Evolutionary conservation across 257 asterid genomes (phyloP).

Genomic region (Verbena officinalis): DNA sequence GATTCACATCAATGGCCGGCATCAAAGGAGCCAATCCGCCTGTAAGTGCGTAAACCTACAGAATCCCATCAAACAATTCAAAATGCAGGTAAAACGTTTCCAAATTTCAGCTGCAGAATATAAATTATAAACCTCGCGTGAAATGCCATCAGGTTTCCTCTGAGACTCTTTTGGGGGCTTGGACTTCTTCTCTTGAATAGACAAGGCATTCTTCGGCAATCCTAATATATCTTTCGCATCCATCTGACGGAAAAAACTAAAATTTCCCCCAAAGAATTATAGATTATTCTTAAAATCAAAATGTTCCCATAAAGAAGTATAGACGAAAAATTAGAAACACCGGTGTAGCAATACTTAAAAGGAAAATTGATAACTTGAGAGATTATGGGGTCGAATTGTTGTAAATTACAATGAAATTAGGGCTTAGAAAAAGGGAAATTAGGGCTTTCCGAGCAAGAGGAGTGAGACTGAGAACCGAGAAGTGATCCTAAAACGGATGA

Average conservation of each 20-base stretch:
- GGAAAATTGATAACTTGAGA: neutral
- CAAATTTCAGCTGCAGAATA: neutral
- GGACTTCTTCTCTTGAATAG: slow-evolving; percentile 73
- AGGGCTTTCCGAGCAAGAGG: slow-evolving; percentile 27
- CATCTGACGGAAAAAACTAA: slow-evolving; percentile 39
- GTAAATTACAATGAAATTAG: slow-evolving; percentile 24
- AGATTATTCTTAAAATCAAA: neutral
- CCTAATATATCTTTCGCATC: slow-evolving; percentile 98
- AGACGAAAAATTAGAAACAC: neutral
- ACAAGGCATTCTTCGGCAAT: slow-evolving; percentile 66
- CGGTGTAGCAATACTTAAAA: neutral
- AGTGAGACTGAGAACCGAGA: neutral
- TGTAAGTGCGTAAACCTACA: slow-evolving; percentile 91
- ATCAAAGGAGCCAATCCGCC: slow-evolving; percentile 91
- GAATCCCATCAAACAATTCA: slow-evolving; percentile 26
- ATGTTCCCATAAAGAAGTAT: neutral
- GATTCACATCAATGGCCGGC: slow-evolving; percentile 82
- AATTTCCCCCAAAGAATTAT: neutral
- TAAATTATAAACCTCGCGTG: slow-evolving; percentile 67
- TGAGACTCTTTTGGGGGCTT: slow-evolving; percentile 94
- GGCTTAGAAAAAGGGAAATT: slow-evolving; percentile 29
- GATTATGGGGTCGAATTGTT: slow-evolving; percentile 12
- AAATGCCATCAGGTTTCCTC: slow-evolving; percentile 96
- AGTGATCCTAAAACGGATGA: neutral
- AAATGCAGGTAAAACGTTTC: neutral